Evolutionary conservation across 805 yeast genomes (phyloP).

Genomic region (Candida corydali): DNA sequence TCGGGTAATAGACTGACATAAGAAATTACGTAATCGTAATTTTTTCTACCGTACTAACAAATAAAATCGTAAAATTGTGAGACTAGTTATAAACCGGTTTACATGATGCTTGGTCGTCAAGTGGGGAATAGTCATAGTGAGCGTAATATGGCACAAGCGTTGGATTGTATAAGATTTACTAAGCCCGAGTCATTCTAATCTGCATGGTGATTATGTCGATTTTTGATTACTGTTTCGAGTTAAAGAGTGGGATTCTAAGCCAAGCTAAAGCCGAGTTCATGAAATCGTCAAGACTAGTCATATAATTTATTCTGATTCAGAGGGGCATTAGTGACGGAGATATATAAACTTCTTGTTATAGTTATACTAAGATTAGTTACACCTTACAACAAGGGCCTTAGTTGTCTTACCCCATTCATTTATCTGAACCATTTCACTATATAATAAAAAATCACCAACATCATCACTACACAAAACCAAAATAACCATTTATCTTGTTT

Average conservation of each 20-base stretch:
- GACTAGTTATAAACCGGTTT: not conserved
- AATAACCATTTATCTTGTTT: constrained; percentile 84
- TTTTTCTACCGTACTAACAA: not conserved
- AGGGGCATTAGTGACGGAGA: too few species aligned
- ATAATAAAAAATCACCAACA: constrained; percentile 63
- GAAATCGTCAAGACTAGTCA: too few species aligned
- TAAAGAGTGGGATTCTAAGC: too few species aligned
- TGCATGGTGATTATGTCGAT: too few species aligned
- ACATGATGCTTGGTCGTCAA: not conserved
- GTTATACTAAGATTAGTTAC: not conserved
- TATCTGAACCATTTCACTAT: constrained; percentile 63
- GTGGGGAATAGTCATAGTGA: constrained; percentile 4
- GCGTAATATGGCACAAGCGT: too few species aligned
- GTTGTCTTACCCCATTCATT: constrained; percentile 2
- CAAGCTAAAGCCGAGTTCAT: not conserved
- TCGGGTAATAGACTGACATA: constrained; percentile 1
- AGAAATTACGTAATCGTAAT: constrained; percentile 1
- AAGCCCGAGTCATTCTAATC: too few species aligned
- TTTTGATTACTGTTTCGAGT: too few species aligned
- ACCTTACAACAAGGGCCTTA: not conserved
- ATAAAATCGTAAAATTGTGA: constrained; percentile 3
- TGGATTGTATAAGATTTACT: too few species aligned
- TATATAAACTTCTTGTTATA: not conserved
- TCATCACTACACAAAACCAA: constrained; percentile 63
- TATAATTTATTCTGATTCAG: too few species aligned